A percentile compares a stretch with the other conserved stretches of the same genome.
phyloP scores from a whole-genome alignment of 2,329 filamentous ascomycete species.

The Colletotrichum sp. region DNA sequence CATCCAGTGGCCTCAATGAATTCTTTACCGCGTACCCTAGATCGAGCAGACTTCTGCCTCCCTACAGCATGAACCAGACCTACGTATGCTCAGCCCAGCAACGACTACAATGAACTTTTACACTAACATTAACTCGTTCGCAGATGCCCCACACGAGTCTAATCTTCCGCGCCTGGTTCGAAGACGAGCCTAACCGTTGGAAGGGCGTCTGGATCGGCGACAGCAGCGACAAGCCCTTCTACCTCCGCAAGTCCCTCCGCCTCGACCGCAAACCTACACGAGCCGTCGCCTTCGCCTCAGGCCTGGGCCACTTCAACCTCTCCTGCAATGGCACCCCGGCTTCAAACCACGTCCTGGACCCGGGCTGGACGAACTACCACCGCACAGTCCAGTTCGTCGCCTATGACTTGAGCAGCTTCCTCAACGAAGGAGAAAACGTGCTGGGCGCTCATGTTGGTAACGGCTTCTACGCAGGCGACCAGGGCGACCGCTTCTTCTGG shows the following conservation, averaged over 20 bases:
- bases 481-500: constrained; percentile 47
- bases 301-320: constrained; percentile 44
- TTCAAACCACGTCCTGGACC: constrained; percentile 39
- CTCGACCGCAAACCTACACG: constrained; percentile 32
- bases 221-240: constrained; percentile 42
- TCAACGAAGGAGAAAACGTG: constrained; percentile 37
- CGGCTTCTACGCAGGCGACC: constrained; percentile 49
- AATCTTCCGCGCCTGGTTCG: constrained; percentile 46
- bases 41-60: constrained; percentile 36
- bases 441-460: constrained; percentile 46
- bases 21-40: constrained; percentile 45
- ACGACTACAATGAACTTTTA: no score
- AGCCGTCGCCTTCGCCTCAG: constrained; percentile 40
- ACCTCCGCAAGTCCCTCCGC: constrained; percentile 37
- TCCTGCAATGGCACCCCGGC: constrained; percentile 36
- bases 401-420: constrained; percentile 42
- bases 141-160: constrained; percentile 44
- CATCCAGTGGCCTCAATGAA: constrained; percentile 31
- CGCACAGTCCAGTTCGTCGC: constrained; percentile 45
- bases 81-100: constrained; percentile 26
- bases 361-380: constrained; percentile 45
- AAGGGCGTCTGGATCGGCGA: constrained; percentile 45
- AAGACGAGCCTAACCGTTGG: constrained; percentile 42
- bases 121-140: background rate
- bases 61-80: constrained; percentile 46